Conservation (phyloP, 2,329 filamentous ascomycete species). For the Neoscytalidium dimidiatum region DNA sequence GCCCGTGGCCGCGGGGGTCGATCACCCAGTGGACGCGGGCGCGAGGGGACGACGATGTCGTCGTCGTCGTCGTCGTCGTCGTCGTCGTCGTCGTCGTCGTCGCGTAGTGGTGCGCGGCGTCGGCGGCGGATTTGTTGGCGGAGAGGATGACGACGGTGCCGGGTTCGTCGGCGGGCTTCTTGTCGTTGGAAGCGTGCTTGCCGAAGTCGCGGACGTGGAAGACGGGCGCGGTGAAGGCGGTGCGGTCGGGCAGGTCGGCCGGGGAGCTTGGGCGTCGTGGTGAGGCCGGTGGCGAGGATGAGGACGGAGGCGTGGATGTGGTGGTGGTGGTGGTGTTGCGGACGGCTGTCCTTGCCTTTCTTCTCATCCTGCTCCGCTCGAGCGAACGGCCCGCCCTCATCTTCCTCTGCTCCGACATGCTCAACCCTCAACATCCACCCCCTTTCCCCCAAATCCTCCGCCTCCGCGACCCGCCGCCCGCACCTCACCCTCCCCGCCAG, state of each 20-base stretch:
- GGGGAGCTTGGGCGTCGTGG: conserved; percentile 59
- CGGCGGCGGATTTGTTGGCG: conserved; percentile 63
- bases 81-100: too few species aligned
- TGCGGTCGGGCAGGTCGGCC: conserved; percentile 52
- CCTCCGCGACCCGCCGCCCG: conserved; percentile 51
- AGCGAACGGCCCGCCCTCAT: too few species aligned
- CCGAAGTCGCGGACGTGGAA: conserved; percentile 60
- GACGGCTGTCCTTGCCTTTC: background rate
- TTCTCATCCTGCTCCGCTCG: too few species aligned
- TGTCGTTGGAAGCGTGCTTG: conserved; percentile 14
- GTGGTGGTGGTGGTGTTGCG: background rate
- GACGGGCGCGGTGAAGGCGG: conserved; percentile 53
- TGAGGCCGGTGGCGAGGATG: conserved; percentile 63
- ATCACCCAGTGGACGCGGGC: conserved; percentile 54
- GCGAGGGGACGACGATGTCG: too few species aligned
- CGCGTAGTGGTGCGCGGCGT: conserved; percentile 59
- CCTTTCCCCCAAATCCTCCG: conserved; percentile 45
- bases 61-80: too few species aligned
- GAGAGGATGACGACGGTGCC: conserved; percentile 57
- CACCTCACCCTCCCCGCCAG: conserved; percentile 53
- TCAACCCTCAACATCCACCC: conserved; percentile 27
- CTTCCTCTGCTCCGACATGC: background rate
- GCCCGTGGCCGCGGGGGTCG: conserved; percentile 58
- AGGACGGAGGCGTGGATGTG: conserved; percentile 48
- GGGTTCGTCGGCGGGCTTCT: background rate